Evolutionary conservation across 768 basidiomycete genomes (phyloP).

Genomic region (Trametes elegans): DNA sequence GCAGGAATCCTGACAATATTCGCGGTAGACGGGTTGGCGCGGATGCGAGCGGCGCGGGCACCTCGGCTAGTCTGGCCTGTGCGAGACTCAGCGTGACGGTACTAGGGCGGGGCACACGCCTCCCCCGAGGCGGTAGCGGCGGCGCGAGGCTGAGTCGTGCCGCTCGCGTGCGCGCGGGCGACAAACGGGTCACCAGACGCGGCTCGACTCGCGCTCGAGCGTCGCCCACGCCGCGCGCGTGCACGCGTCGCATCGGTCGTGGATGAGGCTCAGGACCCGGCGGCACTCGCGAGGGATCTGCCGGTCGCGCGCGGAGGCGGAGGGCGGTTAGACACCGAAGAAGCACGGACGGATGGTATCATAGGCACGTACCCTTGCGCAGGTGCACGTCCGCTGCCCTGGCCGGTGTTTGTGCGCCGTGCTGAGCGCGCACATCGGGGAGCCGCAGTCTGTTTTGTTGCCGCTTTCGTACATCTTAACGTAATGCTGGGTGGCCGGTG

Average conservation of each 20-base stretch:
- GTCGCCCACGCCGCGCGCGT: slow-evolving; percentile 26
- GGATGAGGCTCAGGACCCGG: slow-evolving; percentile 28
- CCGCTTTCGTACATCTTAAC: slow-evolving; percentile 32
- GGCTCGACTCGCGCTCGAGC: slow-evolving; percentile 24
- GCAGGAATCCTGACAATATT: background rate
- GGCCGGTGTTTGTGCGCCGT: slow-evolving; percentile 26
- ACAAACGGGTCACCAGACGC: slow-evolving; percentile 20
- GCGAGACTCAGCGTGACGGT: too few relatives aligned
- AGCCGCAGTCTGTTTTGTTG: slow-evolving; percentile 29
- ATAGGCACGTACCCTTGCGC: slow-evolving; percentile 20
- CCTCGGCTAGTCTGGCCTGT: too few relatives aligned
- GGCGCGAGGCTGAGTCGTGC: background rate
- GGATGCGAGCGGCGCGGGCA: background rate
- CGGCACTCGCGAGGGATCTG: slow-evolving; percentile 27
- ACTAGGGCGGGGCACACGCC: too few relatives aligned
- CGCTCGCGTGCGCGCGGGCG: background rate
- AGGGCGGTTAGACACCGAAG: background rate
- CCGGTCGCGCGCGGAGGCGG: background rate
- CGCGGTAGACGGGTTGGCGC: too few relatives aligned
- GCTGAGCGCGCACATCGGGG: slow-evolving; percentile 26
- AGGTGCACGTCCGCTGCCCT: slow-evolving; percentile 23
- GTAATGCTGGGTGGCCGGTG: slow-evolving; percentile 23
- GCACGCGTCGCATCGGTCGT: slow-evolving; percentile 27
- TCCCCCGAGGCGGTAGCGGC: too few relatives aligned
- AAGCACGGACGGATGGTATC: background rate